Evolutionary conservation across 345 rosid genomes (phyloP).

Genomic region (Camelina neglecta): DNA sequence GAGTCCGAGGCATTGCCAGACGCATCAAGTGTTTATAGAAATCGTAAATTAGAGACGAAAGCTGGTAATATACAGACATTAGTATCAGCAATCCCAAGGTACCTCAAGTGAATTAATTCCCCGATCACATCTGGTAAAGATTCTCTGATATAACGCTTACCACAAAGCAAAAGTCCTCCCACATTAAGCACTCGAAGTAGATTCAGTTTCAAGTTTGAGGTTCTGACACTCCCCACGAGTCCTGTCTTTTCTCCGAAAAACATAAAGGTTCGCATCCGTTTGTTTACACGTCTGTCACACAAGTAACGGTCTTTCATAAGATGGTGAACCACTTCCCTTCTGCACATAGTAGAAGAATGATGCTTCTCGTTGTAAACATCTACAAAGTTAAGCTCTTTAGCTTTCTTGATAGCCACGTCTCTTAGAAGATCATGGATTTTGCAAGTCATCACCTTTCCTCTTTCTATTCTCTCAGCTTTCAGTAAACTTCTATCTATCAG

Average conservation of each 20-base stretch:
- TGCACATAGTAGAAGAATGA: background rate
- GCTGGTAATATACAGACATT: background rate
- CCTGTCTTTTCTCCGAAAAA: background rate
- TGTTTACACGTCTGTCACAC: background rate
- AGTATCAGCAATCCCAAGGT: slow-evolving; percentile 4
- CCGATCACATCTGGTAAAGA: slow-evolving; percentile 17
- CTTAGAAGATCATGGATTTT: slow-evolving; percentile 32
- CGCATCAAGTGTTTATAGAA: slow-evolving; percentile 30
- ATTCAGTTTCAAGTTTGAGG: background rate
- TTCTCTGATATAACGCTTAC: too few relatives aligned
- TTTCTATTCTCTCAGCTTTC: background rate
- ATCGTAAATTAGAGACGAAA: background rate
- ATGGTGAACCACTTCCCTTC: slow-evolving; percentile 16
- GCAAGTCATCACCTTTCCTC: slow-evolving; percentile 14
- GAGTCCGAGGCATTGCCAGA: background rate
- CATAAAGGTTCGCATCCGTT: slow-evolving; percentile 24
- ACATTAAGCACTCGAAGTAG: slow-evolving; percentile 32
- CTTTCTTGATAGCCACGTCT: slow-evolving; percentile 27
- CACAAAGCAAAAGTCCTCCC: background rate
- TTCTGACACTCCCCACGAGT: background rate
- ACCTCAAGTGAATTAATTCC: slow-evolving; percentile 13
- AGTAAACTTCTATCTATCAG: slow-evolving; percentile 29
- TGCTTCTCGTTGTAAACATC: background rate
- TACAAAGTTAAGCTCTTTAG: slow-evolving; percentile 23
- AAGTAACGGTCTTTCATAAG: too few relatives aligned